Base-by-base conservation (phyloP, 108 stramenopile species). In the Skeletonema menzelii region DNA sequence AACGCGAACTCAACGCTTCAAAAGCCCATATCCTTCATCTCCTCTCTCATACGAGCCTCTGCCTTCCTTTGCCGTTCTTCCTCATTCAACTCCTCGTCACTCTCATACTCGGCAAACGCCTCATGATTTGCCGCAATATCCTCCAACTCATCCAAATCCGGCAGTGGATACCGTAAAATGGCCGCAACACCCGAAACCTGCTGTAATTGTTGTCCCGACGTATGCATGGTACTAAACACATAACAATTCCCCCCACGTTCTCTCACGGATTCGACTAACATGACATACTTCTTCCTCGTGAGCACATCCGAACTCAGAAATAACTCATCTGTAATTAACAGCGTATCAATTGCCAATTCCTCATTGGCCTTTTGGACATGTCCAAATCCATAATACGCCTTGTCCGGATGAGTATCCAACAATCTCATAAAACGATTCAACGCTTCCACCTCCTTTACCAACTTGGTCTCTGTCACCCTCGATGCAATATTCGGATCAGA, bases 121-220 rank as follows among this genome's bases (percentile, higher is more conserved):
- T 64, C 53, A 32, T 76, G 56, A 60, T 34, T 63, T 0, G 75
- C 75, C n/a, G 85, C 90, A 63, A 76, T 65, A 30, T 90, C 82
- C 32, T 91, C 91, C 65, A 91, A 42, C 68, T 95, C 91, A 38
- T 90, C 95, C 44, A 94, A 67, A 69, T 93, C 93, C 22, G 90
- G 91, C 40, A 98, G 42, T 35, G 97, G 95, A 85, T 85, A 97
- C 44, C 97, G 72, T 17, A 96, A 77, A 32, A 97, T 95, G 11
- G 94, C 98, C n/a, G 98, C 97, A 2, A 99, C 92, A 13, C 97
- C 97, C 2, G 87, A 84, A 1, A 98, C 88, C 73, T 95, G 95
- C 64, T 90, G 86, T 63, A 99, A 77, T 82, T 98, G 95, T 72
- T 97, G 92, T 31, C 98, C 98, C 5, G 95, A 92, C 0, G 94